These are phyloP conservation scores for Tephrocybe sp. DNA, from an alignment of 768 basidiomycete species.

Conservation along the genomic window DNA sequence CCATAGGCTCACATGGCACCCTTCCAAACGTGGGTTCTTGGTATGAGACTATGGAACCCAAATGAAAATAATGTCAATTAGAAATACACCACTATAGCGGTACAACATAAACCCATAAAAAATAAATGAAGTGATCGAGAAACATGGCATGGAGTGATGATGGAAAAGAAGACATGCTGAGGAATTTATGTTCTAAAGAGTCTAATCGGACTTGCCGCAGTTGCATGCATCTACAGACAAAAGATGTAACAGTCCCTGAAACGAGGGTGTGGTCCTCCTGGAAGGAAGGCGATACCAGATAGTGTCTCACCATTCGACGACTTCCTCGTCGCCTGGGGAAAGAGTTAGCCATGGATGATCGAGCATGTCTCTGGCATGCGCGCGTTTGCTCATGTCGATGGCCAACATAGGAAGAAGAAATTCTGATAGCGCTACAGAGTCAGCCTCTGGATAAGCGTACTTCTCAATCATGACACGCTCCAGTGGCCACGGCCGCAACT, in stretches of 20 bases:
- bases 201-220: conserved; percentile 5
- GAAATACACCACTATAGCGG: conserved; percentile 1
- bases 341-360: conserved; percentile 70
- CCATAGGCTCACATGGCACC: no score
- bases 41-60: neutral
- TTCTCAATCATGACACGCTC: conserved; percentile 86
- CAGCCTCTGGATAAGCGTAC: conserved; percentile 64
- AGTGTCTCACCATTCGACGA: conserved; percentile 40
- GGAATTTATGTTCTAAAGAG: conserved; percentile 15
- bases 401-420: conserved; percentile 79
- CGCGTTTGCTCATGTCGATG: conserved; percentile 65
- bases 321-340: conserved; percentile 36
- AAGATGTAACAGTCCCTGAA: conserved; percentile 3
- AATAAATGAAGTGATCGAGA: neutral
- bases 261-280: neutral
- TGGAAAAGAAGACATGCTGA: conserved; percentile 2
- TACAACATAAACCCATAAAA: conserved; percentile 1
- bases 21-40: no score
- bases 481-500: conserved; percentile 79
- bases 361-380: conserved; percentile 69
- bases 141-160: conserved; percentile 13
- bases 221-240: conserved; percentile 5
- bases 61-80: conserved; percentile 8
- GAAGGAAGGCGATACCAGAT: neutral
- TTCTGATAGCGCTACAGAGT: conserved; percentile 56